Percentiles rank a stretch among this genome's conserved stretches.
Conservation (phyloP, 768 basidiomycete genomes). For the Rhizopogon vulgaris region DNA sequence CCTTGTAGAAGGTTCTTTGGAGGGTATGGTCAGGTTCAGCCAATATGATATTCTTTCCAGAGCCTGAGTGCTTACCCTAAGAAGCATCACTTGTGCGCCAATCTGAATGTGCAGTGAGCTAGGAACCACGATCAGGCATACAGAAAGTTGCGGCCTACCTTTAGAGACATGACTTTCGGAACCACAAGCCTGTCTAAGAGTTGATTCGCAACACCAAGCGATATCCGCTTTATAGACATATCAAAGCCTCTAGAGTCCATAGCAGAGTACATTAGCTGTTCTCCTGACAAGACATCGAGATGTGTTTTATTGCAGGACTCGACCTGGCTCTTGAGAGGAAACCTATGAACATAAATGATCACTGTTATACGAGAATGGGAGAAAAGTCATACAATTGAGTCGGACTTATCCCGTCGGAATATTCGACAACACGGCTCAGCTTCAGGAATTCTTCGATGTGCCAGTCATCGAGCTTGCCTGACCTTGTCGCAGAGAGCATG, state of each 20-base stretch:
- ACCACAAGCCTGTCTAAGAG: constrained; percentile 47
- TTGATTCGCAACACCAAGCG: constrained; percentile 17
- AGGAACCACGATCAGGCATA: neutral
- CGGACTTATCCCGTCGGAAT: constrained; percentile 77
- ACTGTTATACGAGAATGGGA: neutral
- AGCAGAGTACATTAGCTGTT: constrained; percentile 28
- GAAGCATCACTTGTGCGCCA: constrained; percentile 79
- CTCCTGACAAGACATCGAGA: constrained; percentile 20
- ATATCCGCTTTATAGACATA: constrained; percentile 28
- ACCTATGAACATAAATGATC: constrained; percentile 9
- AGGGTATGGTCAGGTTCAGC: neutral
- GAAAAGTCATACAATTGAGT: constrained; percentile 67
- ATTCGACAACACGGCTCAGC: constrained; percentile 58
- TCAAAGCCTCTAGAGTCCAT: constrained; percentile 43
- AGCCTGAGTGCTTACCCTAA: constrained; percentile 19
- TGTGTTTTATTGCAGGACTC: constrained; percentile 18
- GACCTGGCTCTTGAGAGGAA: constrained; percentile 22
- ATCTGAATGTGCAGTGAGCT: constrained; percentile 21
- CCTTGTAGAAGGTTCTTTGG: constrained; percentile 27
- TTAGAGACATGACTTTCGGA: constrained; percentile 41
- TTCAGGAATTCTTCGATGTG: constrained; percentile 67
- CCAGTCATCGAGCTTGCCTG: constrained; percentile 57
- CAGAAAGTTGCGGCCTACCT: constrained; percentile 22
- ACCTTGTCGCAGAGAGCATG: constrained; percentile 98
- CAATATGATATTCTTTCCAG: neutral